Percentiles rank a stretch among this genome's conserved stretches.
These are phyloP conservation scores for Orbilia blumenaviensis DNA, from an alignment of 2,329 filamentous ascomycete genomes.

Conservation along the genomic window DNA sequence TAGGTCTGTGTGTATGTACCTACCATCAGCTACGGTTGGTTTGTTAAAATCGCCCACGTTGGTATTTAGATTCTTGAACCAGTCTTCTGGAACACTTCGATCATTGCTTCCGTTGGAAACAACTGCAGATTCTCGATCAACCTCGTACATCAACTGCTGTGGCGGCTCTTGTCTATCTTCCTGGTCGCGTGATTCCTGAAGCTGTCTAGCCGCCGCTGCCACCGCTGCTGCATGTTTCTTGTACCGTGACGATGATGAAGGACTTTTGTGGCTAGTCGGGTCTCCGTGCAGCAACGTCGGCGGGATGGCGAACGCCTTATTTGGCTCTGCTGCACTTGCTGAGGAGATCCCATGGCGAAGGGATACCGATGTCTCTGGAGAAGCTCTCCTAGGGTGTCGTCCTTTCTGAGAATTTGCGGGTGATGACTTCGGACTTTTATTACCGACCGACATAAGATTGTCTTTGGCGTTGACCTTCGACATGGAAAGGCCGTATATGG, in stretches of 20 bases:
- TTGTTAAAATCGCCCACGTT: conserved; percentile 57
- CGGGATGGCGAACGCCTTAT: conserved; percentile 33
- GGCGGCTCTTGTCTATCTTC: not conserved
- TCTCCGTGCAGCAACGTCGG: conserved; percentile 34
- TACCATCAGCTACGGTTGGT: conserved; percentile 54
- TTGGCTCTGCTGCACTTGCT: conserved; percentile 34
- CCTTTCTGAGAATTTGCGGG: not conserved
- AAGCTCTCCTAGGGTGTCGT: conserved; percentile 11
- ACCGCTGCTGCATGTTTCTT: not conserved
- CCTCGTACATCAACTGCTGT: conserved; percentile 2
- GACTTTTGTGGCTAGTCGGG: conserved; percentile 9
- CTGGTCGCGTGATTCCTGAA: conserved; percentile 10
- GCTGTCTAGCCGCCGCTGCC: too few relatives aligned
- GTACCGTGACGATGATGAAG: not conserved
- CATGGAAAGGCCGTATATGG: conserved; percentile 4
- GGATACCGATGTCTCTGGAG: conserved; percentile 45
- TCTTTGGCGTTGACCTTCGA: conserved; percentile 11
- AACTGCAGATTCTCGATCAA: conserved; percentile 36
- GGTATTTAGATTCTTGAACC: conserved; percentile 57
- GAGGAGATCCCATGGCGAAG: conserved; percentile 39
- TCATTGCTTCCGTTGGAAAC: conserved; percentile 44
- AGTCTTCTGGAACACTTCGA: conserved; percentile 56
- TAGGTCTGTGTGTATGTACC: conserved; percentile 40
- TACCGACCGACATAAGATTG: conserved; percentile 45
- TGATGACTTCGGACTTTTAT: not conserved